Conservation (phyloP, 352 stramenopile genomes). For the Blastocystis hominis region DNA sequence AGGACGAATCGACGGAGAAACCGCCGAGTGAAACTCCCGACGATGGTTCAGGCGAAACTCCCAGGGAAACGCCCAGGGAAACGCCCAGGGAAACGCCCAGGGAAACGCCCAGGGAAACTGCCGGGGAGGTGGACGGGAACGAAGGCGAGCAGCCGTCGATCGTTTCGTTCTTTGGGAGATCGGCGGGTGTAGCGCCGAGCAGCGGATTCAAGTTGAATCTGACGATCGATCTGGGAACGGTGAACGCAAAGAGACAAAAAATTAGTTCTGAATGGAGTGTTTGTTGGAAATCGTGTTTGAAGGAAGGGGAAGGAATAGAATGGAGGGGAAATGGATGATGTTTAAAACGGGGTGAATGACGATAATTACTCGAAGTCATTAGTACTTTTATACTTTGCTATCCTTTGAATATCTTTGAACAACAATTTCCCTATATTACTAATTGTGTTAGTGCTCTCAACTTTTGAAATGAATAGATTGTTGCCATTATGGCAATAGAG, state of each 20-base stretch:
- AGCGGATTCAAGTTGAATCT: not conserved
- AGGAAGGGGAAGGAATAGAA: too few species aligned
- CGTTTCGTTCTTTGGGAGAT: conserved; percentile 24
- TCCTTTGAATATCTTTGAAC: too few species aligned
- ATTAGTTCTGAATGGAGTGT: not conserved
- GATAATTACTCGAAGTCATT: too few species aligned
- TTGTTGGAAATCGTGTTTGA: not conserved
- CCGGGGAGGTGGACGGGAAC: not conserved
- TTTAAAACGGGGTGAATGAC: too few species aligned
- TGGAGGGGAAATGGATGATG: too few species aligned
- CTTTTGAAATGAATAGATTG: too few species aligned
- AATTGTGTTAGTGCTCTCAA: too few species aligned
- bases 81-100: not conserved
- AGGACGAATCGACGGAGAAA: not conserved
- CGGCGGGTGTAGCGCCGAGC: not conserved
- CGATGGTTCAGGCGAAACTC: not conserved
- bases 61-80: not conserved
- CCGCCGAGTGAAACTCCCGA: not conserved
- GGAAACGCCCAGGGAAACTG: not conserved
- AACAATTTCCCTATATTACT: too few species aligned
- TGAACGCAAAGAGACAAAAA: not conserved
- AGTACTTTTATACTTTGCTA: too few species aligned
- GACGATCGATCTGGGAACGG: not conserved
- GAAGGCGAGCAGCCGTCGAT: not conserved
- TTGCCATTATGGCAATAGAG: too few species aligned